Base-by-base conservation (phyloP, 2,329 filamentous ascomycete species). In the Cladophialophora exuberans region DNA sequence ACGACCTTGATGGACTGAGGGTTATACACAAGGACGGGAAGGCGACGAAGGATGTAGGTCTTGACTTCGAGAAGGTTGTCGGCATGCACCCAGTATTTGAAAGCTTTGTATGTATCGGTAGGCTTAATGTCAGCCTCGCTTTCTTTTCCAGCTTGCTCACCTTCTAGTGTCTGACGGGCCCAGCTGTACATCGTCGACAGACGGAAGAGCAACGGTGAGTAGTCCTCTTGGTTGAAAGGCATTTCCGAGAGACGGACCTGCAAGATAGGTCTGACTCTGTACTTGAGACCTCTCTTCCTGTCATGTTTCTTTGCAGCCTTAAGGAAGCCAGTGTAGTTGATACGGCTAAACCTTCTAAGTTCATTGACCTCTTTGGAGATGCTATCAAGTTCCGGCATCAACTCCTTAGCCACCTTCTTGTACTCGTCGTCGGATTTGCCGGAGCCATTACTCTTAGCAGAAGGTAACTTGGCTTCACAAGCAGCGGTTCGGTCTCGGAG, bases 291-390 rank as follows among this genome's bases (percentile, higher is more conserved):
- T 63, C 93, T 83, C 76, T 93, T 95, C 63, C 94, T 89, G 74
- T 99, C 94, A 74, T 99, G 94, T 77, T 99, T 99, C 84, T 99
- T 99, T 53, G 91, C 91, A 43, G 96, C 96, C 80, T 99, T 99
- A 69, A 97, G 82, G 74, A 97, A 96, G 43, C 91, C 94, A 4
- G 94, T 96, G 73, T 97, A 99, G 76, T 99, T 99, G 76, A 97
- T 87, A 62, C 87, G 89, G 73, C 90, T 94, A 76, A 94, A 99
- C 72, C 90, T 94, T 75, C 96, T 94, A 64, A 99, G 82, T 77
- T 96, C 89, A 70, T 88, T 93, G 67, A 95, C 86, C 73, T 97
- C 90, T 70, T 90, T 89, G 28, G 89, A 94, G 72, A 97, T 94
- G 50, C 76, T 75, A 72, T 97, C 93, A 52, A 97, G 82, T 76